Percentiles rank a stretch among this genome's conserved stretches.
These are phyloP conservation scores for Lophiotrema nucula DNA, from an alignment of 495 filamentous ascomycete genomes.

Conservation along the genomic window DNA sequence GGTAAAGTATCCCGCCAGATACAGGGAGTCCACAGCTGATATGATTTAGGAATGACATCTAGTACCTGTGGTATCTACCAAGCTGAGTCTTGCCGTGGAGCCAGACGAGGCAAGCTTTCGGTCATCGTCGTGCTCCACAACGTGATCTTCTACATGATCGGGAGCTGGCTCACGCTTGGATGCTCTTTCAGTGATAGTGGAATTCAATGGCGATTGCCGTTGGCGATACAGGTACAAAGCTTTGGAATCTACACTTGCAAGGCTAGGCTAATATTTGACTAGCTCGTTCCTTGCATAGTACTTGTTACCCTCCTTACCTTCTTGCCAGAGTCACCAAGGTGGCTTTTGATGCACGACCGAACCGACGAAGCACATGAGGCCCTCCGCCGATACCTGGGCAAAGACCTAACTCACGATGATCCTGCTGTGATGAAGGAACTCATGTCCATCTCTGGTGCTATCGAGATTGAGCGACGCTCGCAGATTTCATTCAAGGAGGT, in stretches of 20 bases:
- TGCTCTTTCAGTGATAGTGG: conserved; percentile 10
- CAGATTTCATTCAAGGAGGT: conserved; percentile 19
- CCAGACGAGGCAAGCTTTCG: conserved; percentile 48
- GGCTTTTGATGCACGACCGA: conserved; percentile 32
- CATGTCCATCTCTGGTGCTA: conserved; percentile 21
- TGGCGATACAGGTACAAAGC: conserved; percentile 10
- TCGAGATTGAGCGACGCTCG: conserved; percentile 21
- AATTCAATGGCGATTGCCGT: conserved; percentile 18
- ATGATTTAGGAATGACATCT: conserved; percentile 5
- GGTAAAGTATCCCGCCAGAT: neutral
- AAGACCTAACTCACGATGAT: conserved; percentile 13
- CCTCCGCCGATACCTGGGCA: conserved; percentile 4
- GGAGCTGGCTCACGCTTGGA: conserved; percentile 48
- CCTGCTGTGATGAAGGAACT: conserved; percentile 21
- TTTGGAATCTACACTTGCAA: neutral
- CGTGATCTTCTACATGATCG: conserved; percentile 49
- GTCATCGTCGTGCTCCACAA: conserved; percentile 46
- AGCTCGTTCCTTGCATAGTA: conserved; percentile 9
- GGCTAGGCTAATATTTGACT: neutral
- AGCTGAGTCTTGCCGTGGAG: conserved; percentile 8
- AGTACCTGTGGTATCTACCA: conserved; percentile 26
- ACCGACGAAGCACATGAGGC: conserved; percentile 28
- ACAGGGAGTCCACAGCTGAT: conserved; percentile 5
- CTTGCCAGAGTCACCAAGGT: conserved; percentile 31
- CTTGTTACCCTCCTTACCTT: conserved; percentile 6